Evolutionary conservation across 805 yeast species (phyloP), one percentile per base, ranked within the genome.

Genomic region (Nakazawaea laoshanensis): DNA sequence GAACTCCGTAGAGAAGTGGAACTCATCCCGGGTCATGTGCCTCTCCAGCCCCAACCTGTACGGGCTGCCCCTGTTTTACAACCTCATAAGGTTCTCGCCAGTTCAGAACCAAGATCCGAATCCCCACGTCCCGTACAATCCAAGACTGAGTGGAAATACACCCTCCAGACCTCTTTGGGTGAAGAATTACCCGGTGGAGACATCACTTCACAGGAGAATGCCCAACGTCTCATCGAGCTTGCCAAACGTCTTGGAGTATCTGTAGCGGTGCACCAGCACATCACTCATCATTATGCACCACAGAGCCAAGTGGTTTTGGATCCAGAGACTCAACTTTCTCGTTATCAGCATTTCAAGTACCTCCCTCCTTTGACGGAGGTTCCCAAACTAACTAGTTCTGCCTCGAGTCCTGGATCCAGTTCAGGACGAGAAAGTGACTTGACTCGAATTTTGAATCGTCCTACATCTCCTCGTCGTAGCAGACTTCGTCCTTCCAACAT

Each of bases 261-360:
- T 28, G 64, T 86, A 10, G 77, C 86, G 4, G 70, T 86, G 14
- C 94, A 86, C 55, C 95, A 86, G 51, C 95, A 84, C 52, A 76
- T 81, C 29, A 89, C 83, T 53, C 84, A 84, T 49, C 87, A 82
- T 53, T 78, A 80, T 53, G 63, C 67, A 6, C 67, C 73, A 3
- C 67, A 65, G 26, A 43, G 43, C 21, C 45, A 27, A 26, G 36
- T 57, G 8, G 34, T 52, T 17, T 29, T 61, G 14, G 72, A 68
- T 34, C 71, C 74, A 4, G 80, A 74, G 34, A 55, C 74, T 4
- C 72, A 69, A 22, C 56, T 75, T 3, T 64, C 70, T 28, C 56
- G 88, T 48, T 70, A 62, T 38, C 77, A 77, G 30, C 92, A 81
- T 57, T 81, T 81, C 60, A 80, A 79, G 50, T 79, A 77, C 45